Evolutionary conservation across 225 moss, liverwort and hornwort genomes (phyloP).

Genomic region (Sphagnum tenellum): DNA sequence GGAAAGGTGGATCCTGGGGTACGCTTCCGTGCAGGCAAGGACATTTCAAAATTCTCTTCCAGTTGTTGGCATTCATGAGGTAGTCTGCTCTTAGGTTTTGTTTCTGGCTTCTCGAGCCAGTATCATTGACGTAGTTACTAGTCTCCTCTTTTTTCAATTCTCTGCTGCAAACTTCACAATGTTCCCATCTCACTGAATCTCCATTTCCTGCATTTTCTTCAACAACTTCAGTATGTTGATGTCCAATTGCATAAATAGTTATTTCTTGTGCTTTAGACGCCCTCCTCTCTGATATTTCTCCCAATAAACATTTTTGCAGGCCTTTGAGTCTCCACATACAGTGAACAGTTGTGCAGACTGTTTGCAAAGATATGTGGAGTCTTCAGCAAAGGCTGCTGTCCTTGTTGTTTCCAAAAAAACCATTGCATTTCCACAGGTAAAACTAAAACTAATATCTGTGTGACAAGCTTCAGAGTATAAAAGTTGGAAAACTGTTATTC

Average conservation of each 20-base stretch:
- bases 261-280: no score
- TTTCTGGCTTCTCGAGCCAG: no score
- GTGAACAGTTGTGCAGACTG: constrained; percentile 63
- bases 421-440: constrained; percentile 93
- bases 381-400: constrained; percentile 79
- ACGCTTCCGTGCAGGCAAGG: constrained; percentile 58
- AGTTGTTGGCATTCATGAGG: constrained; percentile 77
- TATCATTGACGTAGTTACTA: no score
- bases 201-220: no score
- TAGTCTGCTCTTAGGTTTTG: constrained; percentile 2
- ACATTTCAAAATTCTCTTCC: constrained; percentile 47
- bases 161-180: no score
- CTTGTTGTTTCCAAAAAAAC: constrained; percentile 75
- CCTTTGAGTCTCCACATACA: constrained; percentile 94
- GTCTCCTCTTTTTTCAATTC: no score
- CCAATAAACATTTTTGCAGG: constrained; percentile 28
- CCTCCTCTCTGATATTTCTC: no score
- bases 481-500: no score
- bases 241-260: no score
- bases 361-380: constrained; percentile 78
- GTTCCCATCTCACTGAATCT: no score
- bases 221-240: no score
- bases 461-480: no score
- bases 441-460: not conserved
- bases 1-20: constrained; percentile 73